Base-by-base conservation (phyloP, 202 grass and related monocot species). In the Panicum hallii region DNA sequence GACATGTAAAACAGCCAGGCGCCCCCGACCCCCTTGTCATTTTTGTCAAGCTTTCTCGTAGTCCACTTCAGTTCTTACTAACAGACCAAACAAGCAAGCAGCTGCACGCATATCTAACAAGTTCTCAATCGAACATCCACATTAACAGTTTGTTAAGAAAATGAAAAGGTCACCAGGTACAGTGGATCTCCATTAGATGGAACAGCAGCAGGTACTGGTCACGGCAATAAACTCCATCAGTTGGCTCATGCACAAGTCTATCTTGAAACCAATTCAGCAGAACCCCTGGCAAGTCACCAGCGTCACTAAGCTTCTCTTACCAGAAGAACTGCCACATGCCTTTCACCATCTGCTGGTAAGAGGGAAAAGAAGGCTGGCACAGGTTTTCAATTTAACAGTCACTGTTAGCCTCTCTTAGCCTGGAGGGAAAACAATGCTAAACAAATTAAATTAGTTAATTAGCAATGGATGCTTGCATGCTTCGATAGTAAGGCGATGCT, bases 381-480 rank as follows among this genome's bases (percentile, higher is more conserved):
- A 26, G 71, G 17, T 34, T 77, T 84, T 34, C 48, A 65, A 67
- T 77, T 88, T 84, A 77, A 61, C 79, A 26, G 66, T 60, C 71
- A 72, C 3, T 81, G 76, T 72, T 64, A 84, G 81, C 47, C 66
- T 60, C 63, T 73, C 45, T 52, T 38, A 75, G 75, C 53, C 36
- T 79, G 80, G 75, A 85, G 63, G 5, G 55, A 64, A 85, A 85
- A 81, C 5, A 80, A 48, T 46, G 1, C 56, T 80, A 70, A 77
- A 54, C 43, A 80, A 47, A 46, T 58, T 11, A 47, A 75, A 41
- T n/a, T 19, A 64, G 63, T 80, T 80, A 71, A 81, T 77, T 19
- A 73, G 46, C 45, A 83, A 79, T 47, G n/a, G 80, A 89, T 89
- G 71, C 38, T 78, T 87, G 83, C 52, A 83, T 83, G 89, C 63